Conservation (phyloP, 2,329 filamentous ascomycete species). For the Fusarium sp. region DNA sequence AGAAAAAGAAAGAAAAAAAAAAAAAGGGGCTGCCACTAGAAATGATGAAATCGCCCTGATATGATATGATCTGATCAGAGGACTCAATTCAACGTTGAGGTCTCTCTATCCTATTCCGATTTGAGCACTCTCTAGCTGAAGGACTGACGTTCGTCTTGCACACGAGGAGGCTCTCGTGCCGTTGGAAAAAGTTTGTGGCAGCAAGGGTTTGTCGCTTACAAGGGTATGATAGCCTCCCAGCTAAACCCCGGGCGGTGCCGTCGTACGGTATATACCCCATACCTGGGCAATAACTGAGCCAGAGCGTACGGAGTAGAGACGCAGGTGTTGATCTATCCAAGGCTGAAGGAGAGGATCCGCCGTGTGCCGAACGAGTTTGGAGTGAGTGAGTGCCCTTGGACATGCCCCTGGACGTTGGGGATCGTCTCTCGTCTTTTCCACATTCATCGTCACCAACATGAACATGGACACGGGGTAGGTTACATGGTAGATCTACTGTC, state of each 20-base stretch:
- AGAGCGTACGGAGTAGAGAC: background rate
- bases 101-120: background rate
- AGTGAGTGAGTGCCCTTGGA: background rate
- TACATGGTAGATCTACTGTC: constrained; percentile 7
- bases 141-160: background rate
- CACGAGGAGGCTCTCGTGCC: constrained; percentile 4
- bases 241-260: constrained; percentile 14
- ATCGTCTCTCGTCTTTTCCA: background rate
- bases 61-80: constrained; percentile 16
- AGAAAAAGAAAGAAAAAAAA: constrained; percentile 6
- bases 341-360: constrained; percentile 3
- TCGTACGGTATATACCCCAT: constrained; percentile 29
- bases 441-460: background rate
- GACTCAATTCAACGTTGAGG: background rate
- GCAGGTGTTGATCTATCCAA: background rate
- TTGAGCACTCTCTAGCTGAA: background rate
- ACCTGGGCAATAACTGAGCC: background rate
- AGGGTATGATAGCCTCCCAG: background rate
- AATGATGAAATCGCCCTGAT: background rate
- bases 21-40: constrained; percentile 13
- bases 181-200: constrained; percentile 20
- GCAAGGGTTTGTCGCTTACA: constrained; percentile 9
- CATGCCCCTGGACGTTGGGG: background rate
- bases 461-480: constrained; percentile 11
- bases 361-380: constrained; percentile 9